Conservation (phyloP, 768 basidiomycete genomes). For the Mycena galericulata region DNA sequence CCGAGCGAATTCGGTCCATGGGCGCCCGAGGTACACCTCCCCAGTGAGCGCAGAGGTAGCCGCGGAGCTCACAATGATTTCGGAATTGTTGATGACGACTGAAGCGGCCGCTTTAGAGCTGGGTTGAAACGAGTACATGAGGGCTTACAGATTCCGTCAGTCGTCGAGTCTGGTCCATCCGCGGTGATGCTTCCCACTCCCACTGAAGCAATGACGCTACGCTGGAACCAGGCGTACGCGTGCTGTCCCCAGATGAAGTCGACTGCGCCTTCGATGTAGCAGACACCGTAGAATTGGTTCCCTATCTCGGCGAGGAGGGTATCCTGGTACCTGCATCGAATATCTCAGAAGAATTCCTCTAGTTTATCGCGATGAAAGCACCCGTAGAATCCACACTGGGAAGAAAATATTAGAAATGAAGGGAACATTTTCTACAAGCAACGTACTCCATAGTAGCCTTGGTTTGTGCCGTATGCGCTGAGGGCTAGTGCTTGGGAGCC, state of each 20-base stretch:
- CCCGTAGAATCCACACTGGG: conserved; percentile 37
- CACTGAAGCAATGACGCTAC: conserved; percentile 39
- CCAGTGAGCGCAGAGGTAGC: conserved; percentile 34
- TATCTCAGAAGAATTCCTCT: not conserved
- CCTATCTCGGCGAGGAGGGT: conserved; percentile 37
- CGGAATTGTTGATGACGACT: conserved; percentile 40
- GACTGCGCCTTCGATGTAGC: conserved; percentile 42
- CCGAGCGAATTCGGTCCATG: conserved; percentile 37
- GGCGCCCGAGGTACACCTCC: conserved; percentile 38
- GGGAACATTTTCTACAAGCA: not conserved
- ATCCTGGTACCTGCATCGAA: conserved; percentile 31
- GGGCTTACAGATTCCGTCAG: conserved; percentile 23
- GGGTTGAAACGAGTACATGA: not conserved
- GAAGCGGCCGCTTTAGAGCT: not conserved
- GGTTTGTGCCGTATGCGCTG: conserved; percentile 40
- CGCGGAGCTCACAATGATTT: conserved; percentile 30
- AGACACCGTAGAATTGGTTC: conserved; percentile 38
- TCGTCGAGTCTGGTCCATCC: conserved; percentile 33
- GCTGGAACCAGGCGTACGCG: conserved; percentile 37
- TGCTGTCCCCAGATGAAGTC: conserved; percentile 43
- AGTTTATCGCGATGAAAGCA: not conserved
- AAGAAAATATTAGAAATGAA: not conserved
- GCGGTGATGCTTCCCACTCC: conserved; percentile 42
- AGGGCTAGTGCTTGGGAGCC: conserved; percentile 42
- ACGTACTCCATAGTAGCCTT: conserved; percentile 38